Evolutionary conservation across 441 rosid species (phyloP), one percentile per base, ranked within the genome.

Genomic region (Cnidoscolus chayamansa): DNA sequence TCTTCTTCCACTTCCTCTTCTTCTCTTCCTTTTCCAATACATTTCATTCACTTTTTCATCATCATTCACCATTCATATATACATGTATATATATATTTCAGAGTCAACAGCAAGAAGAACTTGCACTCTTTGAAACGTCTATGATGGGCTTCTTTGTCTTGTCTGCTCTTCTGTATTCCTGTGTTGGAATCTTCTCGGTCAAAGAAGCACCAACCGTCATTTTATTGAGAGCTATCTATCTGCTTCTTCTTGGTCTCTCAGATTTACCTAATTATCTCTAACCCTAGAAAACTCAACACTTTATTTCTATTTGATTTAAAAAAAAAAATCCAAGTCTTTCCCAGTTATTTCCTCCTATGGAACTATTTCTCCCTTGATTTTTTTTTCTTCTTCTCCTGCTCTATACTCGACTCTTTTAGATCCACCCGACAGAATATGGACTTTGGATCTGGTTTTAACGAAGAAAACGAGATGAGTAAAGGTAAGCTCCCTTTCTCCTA

Each of bases 401-500:
- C 53, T 10, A 49, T 49, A 9, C 15, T 15, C 15, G 4, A 15
- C 16, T 20, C 37, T 11, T 6, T 3, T 53, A 51, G 77, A 75
- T 82, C 81, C 68, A 68, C 11, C 71, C 11, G 17, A 49, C 8
- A 45, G 69, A 64, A 59, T 32, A 82, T 84, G 86, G 86, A 80
- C 58, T 81, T 80, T 66, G 76, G 73, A 61, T 65, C 74, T 11
- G 80, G 61, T 19, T 77, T 72, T 68, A 49, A 50, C 48, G 77
- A 78, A 74, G 84, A 78, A 64, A 78, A 72, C 16, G 65, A 76
- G 37, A 65, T 66, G 68, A 76, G 57, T 67, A 76, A 76, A 80
- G 80, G 76, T 55, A 81, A 77, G 76, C 73, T 72, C 20, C 82
- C 81, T 35, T 72, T 75, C 66, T 69, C 81, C 0, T 77, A 65